Evolutionary conservation across 2,329 filamentous ascomycete species (phyloP), one percentile per base, ranked within the genome.

Genomic region (Byssochlamys sp.): DNA sequence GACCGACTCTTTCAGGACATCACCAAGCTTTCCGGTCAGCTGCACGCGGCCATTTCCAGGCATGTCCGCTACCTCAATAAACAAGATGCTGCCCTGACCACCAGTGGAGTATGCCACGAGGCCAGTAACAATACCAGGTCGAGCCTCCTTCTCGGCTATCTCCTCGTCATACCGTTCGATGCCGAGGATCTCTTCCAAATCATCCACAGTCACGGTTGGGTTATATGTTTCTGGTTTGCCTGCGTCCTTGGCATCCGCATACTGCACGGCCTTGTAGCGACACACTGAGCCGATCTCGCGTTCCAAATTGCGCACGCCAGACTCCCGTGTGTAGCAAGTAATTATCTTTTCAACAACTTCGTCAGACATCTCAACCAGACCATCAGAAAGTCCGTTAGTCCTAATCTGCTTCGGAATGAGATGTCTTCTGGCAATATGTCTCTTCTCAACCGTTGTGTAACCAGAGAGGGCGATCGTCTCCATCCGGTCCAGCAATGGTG

Each of bases 11-110:
- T 97, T 97, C 59, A 99, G 84, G 29, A 99, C 94, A 65, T 96
- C 91, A 62, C 94, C 94, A 5, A 99, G 84, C 72, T 95, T 97
- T 60, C 94, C 94, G 1, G 94, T 99, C 27, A 99, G 84, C 75
- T 97, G 94, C 35, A 99, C 90, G 55, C 88, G 86, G 33, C 94
- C 94, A 57, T 84, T 87, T 50, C 94, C 94, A 0, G 94, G 94
- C 91, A 97, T 97, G 69, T 96, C 91, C 10, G 92, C 90, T 51
- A 96, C 90, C 75, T 99, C 94, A 66, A 99, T 99, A 79, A 99
- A 99, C 57, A 99, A 81, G 67, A 99, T 99, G 69, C 89, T 91
- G 61, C 94, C 94, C 71, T 96, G 92, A 53, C 91, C 91, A 54
- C 94, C 92, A 3, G 87, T 88, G 68, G 87, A 90, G 77, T 96